These are phyloP conservation scores for Neodidymelliopsis sp. DNA, from an alignment of 2,329 filamentous ascomycete genomes.

Conservation along the genomic window DNA sequence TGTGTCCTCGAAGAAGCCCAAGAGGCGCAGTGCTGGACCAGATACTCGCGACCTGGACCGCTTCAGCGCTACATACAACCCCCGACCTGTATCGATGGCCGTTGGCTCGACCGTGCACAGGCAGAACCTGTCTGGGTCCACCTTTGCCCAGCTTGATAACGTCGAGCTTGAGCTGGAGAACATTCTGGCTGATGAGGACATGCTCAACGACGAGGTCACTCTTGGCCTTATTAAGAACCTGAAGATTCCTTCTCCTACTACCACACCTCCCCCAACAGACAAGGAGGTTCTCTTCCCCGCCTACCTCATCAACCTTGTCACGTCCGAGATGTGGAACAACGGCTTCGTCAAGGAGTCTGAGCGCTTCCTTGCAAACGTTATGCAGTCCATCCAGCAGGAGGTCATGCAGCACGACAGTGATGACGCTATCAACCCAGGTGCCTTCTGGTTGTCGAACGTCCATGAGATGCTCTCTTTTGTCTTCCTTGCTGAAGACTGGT, in stretches of 20 bases:
- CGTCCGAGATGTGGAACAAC: constrained; percentile 99
- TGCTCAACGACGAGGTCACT: constrained; percentile 94
- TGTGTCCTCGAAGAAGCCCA: constrained; percentile 95
- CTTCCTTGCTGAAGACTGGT: constrained; percentile 99
- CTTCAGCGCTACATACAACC: constrained; percentile 92
- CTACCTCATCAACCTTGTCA: constrained; percentile 98
- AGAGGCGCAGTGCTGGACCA: constrained; percentile 88
- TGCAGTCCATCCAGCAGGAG: constrained; percentile 99
- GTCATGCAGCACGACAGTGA: constrained; percentile 99
- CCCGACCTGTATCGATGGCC: constrained; percentile 95
- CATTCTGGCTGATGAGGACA: constrained; percentile 92
- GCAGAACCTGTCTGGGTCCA: constrained; percentile 75
- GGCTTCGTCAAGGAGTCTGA: constrained; percentile 99
- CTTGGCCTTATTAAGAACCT: constrained; percentile 95
- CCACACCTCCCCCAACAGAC: constrained; percentile 89
- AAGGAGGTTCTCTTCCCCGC: constrained; percentile 99
- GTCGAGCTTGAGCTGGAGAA: constrained; percentile 95
- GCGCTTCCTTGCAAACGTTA: constrained; percentile 97
- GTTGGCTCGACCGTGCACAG: constrained; percentile 70
- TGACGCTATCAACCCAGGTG: constrained; percentile 93
- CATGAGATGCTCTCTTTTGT: constrained; percentile 99
- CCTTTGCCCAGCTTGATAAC: constrained; percentile 84
- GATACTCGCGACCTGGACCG: constrained; percentile 87
- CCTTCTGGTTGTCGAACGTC: constrained; percentile 99
- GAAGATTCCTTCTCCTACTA: constrained; percentile 90